phyloP scores from a whole-genome alignment of 78 protist genomes.

The Pigoraptor vietnamica region DNA sequence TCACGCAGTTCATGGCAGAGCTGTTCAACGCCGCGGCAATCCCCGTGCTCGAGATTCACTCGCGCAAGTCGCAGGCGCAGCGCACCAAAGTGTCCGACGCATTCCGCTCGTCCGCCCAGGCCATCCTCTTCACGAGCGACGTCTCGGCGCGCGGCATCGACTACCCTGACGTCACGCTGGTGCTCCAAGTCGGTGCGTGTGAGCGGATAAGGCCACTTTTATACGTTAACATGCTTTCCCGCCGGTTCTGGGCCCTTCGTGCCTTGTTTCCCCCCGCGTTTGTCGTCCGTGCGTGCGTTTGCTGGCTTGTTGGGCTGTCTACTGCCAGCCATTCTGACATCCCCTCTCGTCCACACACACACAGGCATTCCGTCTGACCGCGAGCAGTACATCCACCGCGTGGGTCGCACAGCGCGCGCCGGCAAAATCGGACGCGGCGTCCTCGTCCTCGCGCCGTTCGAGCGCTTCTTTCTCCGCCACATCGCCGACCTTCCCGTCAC shows the following conservation, averaged over 20 bases:
- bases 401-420: slow-evolving; percentile 74
- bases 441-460: slow-evolving; percentile 20
- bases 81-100: not conserved
- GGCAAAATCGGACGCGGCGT: slow-evolving; percentile 57
- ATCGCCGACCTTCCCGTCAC: slow-evolving; percentile 17
- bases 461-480: slow-evolving; percentile 1
- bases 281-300: no score
- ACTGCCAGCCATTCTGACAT: no score
- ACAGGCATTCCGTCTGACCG: slow-evolving; percentile 20
- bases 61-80: slow-evolving; percentile 35
- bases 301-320: no score
- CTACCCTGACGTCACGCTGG: slow-evolving; percentile 51
- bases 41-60: slow-evolving; percentile 55
- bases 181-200: slow-evolving; percentile 43
- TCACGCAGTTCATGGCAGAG: slow-evolving; percentile 13
- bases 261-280: no score
- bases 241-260: no score
- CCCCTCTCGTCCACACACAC: no score
- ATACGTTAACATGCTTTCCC: no score
- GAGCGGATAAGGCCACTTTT: no score
- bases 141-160: slow-evolving; percentile 61
- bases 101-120: not conserved
- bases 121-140: slow-evolving; percentile 41
- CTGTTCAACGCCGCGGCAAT: not conserved
- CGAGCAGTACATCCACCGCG: slow-evolving; percentile 70